Base-by-base conservation (phyloP, 371 early-diverging fungal genomes). In the Mortierella sp. region DNA sequence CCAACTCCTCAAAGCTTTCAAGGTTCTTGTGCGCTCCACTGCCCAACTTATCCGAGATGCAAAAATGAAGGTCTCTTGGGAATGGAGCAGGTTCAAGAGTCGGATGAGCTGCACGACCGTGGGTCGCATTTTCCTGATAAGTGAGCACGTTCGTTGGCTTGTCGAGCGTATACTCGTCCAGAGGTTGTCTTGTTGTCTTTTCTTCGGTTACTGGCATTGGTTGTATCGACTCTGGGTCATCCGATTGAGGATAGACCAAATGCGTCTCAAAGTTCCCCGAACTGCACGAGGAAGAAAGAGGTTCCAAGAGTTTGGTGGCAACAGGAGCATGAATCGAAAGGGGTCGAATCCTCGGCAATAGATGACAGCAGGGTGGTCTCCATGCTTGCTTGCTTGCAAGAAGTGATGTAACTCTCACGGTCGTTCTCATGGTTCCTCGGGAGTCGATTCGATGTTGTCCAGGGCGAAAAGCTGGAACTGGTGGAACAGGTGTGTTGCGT, bases 1-100 rank as follows among this genome's bases (percentile, higher is more conserved):
- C 52, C 4, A 69, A 21, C 0, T 42, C 50, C 13, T 58, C 53
- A 39, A 69, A 69, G 4, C 70, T 76, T 38, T 61, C 48, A 6
- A 76, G 65, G 46, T 76, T 55, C 28, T 52, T 76, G 42, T 69
- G 76, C 2, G 52, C 3, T 24, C 45, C 46, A 0, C 16, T 46
- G 52, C 19, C 14, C 18, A n/a, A 46, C 46, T 18, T 6, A 10
- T 12, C 46, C 27, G 67, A 63, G 63, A 63, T 66, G 14, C 31
- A 66, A 7, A 54, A 49, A 39, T 72, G 63, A 26, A 73, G 67
- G 26, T 73, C 64, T 24, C 19, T 56, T 2, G 73, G 73, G 31
- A 73, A 73, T 0, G 73, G 73, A 3, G 73, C 73, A 2, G 73
- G 68, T 3, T 53, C 61, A n/a, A 73, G 64, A 9, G 63, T 60